These are phyloP conservation scores for Leishmania gerbilli DNA, from an alignment of 208 protist species.

Conservation along the genomic window DNA sequence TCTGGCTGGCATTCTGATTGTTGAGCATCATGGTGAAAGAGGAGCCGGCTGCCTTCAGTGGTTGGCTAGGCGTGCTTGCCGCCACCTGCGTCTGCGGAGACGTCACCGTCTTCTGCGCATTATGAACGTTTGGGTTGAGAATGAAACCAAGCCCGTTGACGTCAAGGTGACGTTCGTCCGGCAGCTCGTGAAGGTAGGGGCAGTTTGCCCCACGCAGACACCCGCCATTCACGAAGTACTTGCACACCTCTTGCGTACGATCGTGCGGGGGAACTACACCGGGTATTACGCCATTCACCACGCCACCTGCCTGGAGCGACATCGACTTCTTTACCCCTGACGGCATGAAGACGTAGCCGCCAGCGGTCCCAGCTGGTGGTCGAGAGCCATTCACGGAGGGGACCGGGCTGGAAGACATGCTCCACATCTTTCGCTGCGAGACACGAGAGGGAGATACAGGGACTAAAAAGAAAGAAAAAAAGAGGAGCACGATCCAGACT, in stretches of 20 bases:
- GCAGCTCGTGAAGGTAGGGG: conserved; percentile 86
- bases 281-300: conserved; percentile 35
- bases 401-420: conserved; percentile 39
- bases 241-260: conserved; percentile 84
- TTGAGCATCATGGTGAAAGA: conserved; percentile 49
- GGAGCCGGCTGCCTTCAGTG: conserved; percentile 28
- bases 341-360: conserved; percentile 52
- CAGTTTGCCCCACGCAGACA: conserved; percentile 80
- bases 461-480: neutral
- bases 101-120: conserved; percentile 82
- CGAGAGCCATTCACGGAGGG: conserved; percentile 30
- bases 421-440: conserved; percentile 34
- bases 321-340: conserved; percentile 30
- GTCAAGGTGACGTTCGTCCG: conserved; percentile 89
- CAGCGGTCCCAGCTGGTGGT: conserved; percentile 14
- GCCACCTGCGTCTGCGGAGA: conserved; percentile 32
- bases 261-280: conserved; percentile 50
- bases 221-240: conserved; percentile 89
- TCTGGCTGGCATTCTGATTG: conserved; percentile 19
- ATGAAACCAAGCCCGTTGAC: conserved; percentile 88
- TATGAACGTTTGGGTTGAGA: conserved; percentile 88
- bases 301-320: conserved; percentile 22
- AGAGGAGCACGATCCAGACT: neutral
- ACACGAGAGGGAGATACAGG: neutral
- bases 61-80: conserved; percentile 18